These are phyloP conservation scores for Umbelopsis vinacea DNA, from an alignment of 192 early-diverging fungal genomes.

Conservation along the genomic window DNA sequence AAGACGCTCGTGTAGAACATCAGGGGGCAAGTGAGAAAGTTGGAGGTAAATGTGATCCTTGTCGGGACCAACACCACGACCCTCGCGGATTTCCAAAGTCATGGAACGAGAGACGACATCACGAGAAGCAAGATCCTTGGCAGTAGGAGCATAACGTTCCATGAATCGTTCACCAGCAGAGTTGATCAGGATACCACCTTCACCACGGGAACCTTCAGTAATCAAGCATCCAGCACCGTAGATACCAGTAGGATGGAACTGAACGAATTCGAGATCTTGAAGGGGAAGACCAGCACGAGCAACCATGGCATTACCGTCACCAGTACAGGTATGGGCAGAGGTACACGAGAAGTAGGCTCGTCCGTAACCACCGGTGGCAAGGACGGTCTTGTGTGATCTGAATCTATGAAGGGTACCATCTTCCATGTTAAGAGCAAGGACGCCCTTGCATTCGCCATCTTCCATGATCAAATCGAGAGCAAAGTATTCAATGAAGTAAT, in stretches of 20 bases:
- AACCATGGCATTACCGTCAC: slow-evolving; percentile 99
- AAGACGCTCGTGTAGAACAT: slow-evolving; percentile 89
- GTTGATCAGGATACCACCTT: slow-evolving; percentile 97
- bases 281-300: slow-evolving; percentile 94
- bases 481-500: slow-evolving; percentile 99
- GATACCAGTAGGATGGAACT: slow-evolving; percentile 99
- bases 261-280: slow-evolving; percentile 98
- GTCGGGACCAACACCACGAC: slow-evolving; percentile 95
- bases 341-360: slow-evolving; percentile 99
- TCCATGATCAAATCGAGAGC: slow-evolving; percentile 99
- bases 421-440: slow-evolving; percentile 97
- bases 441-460: slow-evolving; percentile 94
- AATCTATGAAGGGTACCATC: slow-evolving; percentile 98
- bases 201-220: slow-evolving; percentile 93
- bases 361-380: slow-evolving; percentile 99
- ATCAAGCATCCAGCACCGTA: slow-evolving; percentile 98
- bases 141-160: slow-evolving; percentile 98
- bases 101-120: slow-evolving; percentile 99
- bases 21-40: slow-evolving; percentile 92
- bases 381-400: slow-evolving; percentile 95
- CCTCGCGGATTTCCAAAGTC: slow-evolving; percentile 98
- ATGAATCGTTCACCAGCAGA: slow-evolving; percentile 97
- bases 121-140: slow-evolving; percentile 97
- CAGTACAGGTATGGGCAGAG: slow-evolving; percentile 97
- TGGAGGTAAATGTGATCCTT: slow-evolving; percentile 97